A percentile compares a stretch with the other conserved stretches of the same genome.
These are phyloP conservation scores for Aureobasidium sp. DNA, from an alignment of 2,329 filamentous ascomycete species.

Conservation along the genomic window DNA sequence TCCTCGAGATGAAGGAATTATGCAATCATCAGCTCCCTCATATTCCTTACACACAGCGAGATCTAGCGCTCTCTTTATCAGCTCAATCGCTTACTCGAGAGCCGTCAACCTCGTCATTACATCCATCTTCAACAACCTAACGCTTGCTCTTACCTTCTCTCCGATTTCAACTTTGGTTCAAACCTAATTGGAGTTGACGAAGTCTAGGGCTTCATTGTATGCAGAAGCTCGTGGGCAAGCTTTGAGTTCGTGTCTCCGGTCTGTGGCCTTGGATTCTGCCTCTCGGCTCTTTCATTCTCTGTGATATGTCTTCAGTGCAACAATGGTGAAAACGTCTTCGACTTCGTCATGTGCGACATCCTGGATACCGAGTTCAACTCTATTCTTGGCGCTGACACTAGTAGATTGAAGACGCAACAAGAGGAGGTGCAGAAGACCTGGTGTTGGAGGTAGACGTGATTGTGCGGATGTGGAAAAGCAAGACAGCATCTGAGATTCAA, in stretches of 20 bases:
- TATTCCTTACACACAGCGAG: conserved; percentile 67
- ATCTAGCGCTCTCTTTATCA: conserved; percentile 64
- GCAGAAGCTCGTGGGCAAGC: too few species aligned
- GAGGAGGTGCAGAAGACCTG: not conserved
- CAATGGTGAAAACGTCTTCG: conserved; percentile 65
- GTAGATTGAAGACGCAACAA: too few species aligned
- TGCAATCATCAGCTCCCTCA: conserved; percentile 16
- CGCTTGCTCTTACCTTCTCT: too few species aligned
- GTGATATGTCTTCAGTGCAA: conserved; percentile 72
- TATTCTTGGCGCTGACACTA: too few species aligned
- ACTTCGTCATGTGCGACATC: conserved; percentile 49
- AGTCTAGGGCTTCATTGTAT: too few species aligned
- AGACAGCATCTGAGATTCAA: conserved; percentile 47
- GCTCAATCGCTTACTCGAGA: conserved; percentile 63
- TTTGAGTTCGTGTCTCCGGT: not conserved
- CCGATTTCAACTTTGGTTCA: too few species aligned
- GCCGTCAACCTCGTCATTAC: conserved; percentile 76
- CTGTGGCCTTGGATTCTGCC: conserved; percentile 63
- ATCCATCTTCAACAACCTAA: conserved; percentile 52
- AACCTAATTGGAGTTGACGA: too few species aligned
- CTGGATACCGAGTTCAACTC: too few species aligned
- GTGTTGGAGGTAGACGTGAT: conserved; percentile 26
- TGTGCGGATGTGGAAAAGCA: conserved; percentile 55
- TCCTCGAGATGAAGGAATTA: not conserved
- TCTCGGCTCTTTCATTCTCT: conserved; percentile 85